Evolutionary conservation across 75 land plant genomes (phyloP).

Genomic region (Picea sitchensis): DNA sequence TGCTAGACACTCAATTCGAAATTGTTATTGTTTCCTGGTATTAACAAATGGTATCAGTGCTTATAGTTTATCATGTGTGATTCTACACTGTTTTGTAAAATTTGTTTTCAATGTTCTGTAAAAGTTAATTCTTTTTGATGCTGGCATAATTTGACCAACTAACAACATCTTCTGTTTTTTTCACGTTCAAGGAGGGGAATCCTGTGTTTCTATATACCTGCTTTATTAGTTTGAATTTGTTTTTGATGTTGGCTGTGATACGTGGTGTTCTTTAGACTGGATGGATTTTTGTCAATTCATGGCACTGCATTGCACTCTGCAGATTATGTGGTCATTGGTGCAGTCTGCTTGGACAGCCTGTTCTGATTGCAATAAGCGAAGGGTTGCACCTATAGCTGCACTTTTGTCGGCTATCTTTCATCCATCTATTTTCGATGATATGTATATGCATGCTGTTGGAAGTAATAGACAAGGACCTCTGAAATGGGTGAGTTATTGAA

Average conservation of each 20-base stretch:
- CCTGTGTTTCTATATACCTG: too few relatives aligned
- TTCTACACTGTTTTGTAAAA: too few relatives aligned
- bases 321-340: conserved; percentile 86
- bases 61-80: too few relatives aligned
- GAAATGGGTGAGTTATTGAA: conserved; percentile 74
- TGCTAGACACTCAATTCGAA: too few relatives aligned
- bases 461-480: conserved; percentile 66
- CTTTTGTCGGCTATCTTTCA: conserved; percentile 89
- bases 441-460: conserved; percentile 55
- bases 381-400: conserved; percentile 90
- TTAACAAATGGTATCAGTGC: too few relatives aligned
- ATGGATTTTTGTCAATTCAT: background rate
- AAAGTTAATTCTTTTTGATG: too few relatives aligned
- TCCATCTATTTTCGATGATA: conserved; percentile 49
- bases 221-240: too few relatives aligned
- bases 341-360: conserved; percentile 81
- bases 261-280: background rate
- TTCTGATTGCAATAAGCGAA: conserved; percentile 77
- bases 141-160: too few relatives aligned
- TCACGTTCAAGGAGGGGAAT: too few relatives aligned
- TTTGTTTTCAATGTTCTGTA: too few relatives aligned
- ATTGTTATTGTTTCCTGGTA: too few relatives aligned
- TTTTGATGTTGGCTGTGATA: conserved; percentile 1
- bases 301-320: conserved; percentile 7
- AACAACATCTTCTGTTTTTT: too few relatives aligned